phyloP scores from a whole-genome alignment of 2,329 filamentous ascomycete species.

The Trichoderma sp. region DNA sequence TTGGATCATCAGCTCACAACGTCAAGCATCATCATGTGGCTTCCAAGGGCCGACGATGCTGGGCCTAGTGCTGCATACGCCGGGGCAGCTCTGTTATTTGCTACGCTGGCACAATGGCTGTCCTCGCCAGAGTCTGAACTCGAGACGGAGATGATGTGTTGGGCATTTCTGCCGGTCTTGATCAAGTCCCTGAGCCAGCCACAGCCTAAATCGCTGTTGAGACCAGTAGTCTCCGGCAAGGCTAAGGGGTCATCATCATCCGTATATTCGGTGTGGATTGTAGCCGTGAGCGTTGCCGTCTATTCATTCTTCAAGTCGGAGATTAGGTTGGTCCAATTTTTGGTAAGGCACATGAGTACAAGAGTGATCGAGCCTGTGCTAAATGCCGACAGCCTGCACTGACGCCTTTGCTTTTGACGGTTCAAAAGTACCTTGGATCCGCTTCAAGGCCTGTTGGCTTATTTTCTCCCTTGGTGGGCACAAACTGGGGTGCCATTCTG shows the following conservation, averaged over 20 bases:
- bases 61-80: not conserved
- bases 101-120: not conserved
- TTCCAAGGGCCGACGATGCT: not conserved
- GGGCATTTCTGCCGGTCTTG: not conserved
- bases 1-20: not conserved
- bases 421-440: constrained; percentile 11
- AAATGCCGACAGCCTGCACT: constrained; percentile 24
- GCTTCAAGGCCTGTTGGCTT: not conserved
- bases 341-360: constrained; percentile 16
- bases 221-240: not conserved
- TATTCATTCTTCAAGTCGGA: constrained; percentile 24
- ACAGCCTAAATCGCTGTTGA: not conserved
- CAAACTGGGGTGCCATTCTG: not conserved
- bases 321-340: constrained; percentile 14
- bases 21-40: constrained; percentile 1
- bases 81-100: constrained; percentile 6
- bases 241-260: not conserved
- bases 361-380: not conserved
- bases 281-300: constrained; percentile 10
- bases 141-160: constrained; percentile 3
- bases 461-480: not conserved
- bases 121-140: constrained; percentile 5
- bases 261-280: constrained; percentile 13
- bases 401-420: constrained; percentile 25
- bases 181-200: not conserved